Evolutionary conservation across 164 flowering plant genomes (phyloP).

Genomic region (Piper longum): DNA sequence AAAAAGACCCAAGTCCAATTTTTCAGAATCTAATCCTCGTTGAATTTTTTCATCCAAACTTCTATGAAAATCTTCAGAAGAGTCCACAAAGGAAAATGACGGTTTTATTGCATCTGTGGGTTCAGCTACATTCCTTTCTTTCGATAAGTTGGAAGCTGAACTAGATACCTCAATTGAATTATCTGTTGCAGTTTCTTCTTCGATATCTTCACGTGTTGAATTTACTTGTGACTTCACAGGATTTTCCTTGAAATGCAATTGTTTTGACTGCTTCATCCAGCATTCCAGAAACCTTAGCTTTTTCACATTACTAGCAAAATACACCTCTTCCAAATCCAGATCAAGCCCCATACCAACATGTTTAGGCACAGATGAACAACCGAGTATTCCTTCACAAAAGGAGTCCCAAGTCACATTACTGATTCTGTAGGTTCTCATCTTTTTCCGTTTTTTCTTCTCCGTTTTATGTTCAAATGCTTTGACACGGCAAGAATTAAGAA

Average conservation of each 20-base stretch:
- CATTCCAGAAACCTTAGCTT: constrained; percentile 72
- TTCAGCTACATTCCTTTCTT: constrained; percentile 21
- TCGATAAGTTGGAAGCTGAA: constrained; percentile 25
- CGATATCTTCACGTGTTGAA: constrained; percentile 10
- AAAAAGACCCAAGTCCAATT: constrained; percentile 55
- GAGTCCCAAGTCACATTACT: constrained; percentile 49
- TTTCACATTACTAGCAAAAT: constrained; percentile 40
- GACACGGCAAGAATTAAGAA: constrained; percentile 7
- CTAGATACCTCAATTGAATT: constrained; percentile 29
- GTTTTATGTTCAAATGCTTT: constrained; percentile 4
- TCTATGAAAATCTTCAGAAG: constrained; percentile 20
- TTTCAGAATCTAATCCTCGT: constrained; percentile 45
- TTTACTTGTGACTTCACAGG: constrained; percentile 10
- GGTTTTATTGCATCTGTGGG: constrained; percentile 21
- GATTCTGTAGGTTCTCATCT: constrained; percentile 13
- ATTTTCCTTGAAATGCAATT: constrained; percentile 5
- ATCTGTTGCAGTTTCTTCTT: constrained; percentile 6
- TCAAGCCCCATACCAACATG: neutral
- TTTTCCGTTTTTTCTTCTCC: constrained; percentile 18
- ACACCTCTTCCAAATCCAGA: constrained; percentile 45
- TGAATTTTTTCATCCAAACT: constrained; percentile 41
- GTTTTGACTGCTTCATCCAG: constrained; percentile 75
- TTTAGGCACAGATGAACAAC: constrained; percentile 3
- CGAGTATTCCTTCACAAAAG: constrained; percentile 42
- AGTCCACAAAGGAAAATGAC: constrained; percentile 22